Evolutionary conservation across 2,329 filamentous ascomycete genomes (phyloP), one percentile per base, ranked within the genome.

Genomic region (Tolypocladium guangdongense): DNA sequence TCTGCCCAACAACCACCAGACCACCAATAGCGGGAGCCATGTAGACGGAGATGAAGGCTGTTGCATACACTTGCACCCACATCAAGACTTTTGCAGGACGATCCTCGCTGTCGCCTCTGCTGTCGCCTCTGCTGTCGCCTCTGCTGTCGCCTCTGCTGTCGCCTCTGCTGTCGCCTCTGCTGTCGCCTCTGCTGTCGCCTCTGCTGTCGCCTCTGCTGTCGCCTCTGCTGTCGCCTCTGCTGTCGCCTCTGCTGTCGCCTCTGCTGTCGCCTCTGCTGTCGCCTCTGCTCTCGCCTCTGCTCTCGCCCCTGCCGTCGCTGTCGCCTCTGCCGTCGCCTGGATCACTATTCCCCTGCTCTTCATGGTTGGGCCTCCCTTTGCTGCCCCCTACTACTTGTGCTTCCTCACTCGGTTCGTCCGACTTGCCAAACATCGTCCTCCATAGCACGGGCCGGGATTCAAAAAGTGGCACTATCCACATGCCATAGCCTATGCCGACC

Each of bases 391-490:
- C 50, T 2, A 20, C 30, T 8, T 8, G 38, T 16, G 38, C 38
- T n/a, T 20, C 22, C 6, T 43, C 38, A 38, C 20, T 11, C 11
- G 37, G 18, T 30, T 53, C 30, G 7, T 41, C n/a, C 8, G 24
- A 20, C 32, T 39, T 41, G 30, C 16, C 20, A 20, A 49, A 33
- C 14, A 53, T 36, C 18, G 37, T 24, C 32, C 32, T 49, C 52
- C 52, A 53, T 11, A 53, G 47, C 4, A 53, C 52, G 8, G 52
- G 52, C 39, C 47, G 30, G 32, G 52, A 53, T 20, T 53, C 52
- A 10, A 50, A 32, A 0, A 53, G 18, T 7, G 46, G 30, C 22
- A 50, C 8, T 1, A 53, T 20, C 27, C 20, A n/a, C 20, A 37
- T 53, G 20, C 52, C 52, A 20, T 32, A 32, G 2, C 52, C 52